These are phyloP conservation scores for Penicillium expansum DNA, from an alignment of 2,329 filamentous ascomycete genomes.

Conservation along the genomic window DNA sequence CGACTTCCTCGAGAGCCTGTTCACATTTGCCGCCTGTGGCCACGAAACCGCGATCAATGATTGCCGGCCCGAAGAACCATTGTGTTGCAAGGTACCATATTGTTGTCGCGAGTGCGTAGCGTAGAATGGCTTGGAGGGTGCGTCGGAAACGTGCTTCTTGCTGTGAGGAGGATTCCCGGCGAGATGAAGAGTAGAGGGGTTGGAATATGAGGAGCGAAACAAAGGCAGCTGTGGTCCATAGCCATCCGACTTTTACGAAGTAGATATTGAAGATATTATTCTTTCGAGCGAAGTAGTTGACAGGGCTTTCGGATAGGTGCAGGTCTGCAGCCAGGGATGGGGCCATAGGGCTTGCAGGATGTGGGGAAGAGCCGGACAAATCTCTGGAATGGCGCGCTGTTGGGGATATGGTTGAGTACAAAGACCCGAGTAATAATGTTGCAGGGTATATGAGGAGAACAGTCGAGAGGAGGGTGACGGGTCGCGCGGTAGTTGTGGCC, in stretches of 20 bases:
- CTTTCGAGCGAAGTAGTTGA: conserved; percentile 86
- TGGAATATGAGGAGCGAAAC: conserved; percentile 67
- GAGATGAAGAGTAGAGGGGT: conserved; percentile 52
- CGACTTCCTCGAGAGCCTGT: conserved; percentile 50
- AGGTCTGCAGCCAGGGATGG: conserved; percentile 32
- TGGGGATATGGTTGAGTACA: conserved; percentile 77
- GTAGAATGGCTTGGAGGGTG: conserved; percentile 58
- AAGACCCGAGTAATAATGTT: conserved; percentile 74
- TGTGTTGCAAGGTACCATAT: conserved; percentile 89
- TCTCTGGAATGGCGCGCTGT: conserved; percentile 52
- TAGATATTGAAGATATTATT: conserved; percentile 86
- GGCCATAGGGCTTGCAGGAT: conserved; percentile 57
- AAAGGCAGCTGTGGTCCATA: conserved; percentile 80
- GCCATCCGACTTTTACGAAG: conserved; percentile 95
- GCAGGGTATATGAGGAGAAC: conserved; percentile 70
- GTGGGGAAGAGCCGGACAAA: conserved; percentile 15
- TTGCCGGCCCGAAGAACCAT: conserved; percentile 89
- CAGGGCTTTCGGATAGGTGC: conserved; percentile 29
- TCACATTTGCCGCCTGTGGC: conserved; percentile 84
- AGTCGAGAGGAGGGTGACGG: conserved; percentile 52
- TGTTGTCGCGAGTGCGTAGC: conserved; percentile 70
- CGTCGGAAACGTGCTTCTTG: conserved; percentile 39
- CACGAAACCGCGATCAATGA: conserved; percentile 88
- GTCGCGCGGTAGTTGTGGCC: conserved; percentile 16
- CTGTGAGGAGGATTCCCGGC: conserved; percentile 24